These are phyloP conservation scores for Kodamaea lidongshanica DNA, from an alignment of 805 yeast species.

Conservation along the genomic window DNA sequence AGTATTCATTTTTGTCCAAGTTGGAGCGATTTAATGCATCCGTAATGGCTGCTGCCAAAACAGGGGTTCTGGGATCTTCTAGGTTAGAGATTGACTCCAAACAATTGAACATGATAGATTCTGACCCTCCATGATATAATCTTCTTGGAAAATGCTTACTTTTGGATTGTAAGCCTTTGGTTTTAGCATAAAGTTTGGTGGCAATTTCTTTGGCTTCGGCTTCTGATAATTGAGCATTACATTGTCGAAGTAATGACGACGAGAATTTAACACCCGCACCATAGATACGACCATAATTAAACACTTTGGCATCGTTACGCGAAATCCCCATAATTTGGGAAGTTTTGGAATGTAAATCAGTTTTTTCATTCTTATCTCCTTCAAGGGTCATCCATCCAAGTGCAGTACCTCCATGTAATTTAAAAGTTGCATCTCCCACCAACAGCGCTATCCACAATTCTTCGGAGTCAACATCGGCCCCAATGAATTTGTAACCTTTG, in stretches of 20 bases:
- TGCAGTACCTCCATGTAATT: constrained; percentile 91
- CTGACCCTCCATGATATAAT: constrained; percentile 84
- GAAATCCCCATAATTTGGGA: constrained; percentile 84
- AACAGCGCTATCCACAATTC: constrained; percentile 97
- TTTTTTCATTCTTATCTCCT: constrained; percentile 85
- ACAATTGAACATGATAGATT: constrained; percentile 83
- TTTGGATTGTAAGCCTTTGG: constrained; percentile 59
- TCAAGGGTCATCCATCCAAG: constrained; percentile 99
- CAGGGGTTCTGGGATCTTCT: constrained; percentile 80
- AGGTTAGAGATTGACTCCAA: constrained; percentile 82
- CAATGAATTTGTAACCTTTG: constrained; percentile 82
- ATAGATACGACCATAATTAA: constrained; percentile 94
- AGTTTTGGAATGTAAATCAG: constrained; percentile 92
- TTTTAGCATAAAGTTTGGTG: constrained; percentile 60
- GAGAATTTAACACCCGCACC: constrained; percentile 97
- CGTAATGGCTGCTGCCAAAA: constrained; percentile 89
- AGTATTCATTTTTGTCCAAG: constrained; percentile 55
- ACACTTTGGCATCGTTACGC: constrained; percentile 88
- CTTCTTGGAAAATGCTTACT: constrained; percentile 9
- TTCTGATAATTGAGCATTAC: constrained; percentile 66
- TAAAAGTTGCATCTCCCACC: constrained; percentile 85
- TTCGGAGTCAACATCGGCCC: constrained; percentile 98
- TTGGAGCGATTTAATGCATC: constrained; percentile 66
- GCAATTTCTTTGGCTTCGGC: constrained; percentile 64
- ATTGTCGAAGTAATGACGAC: constrained; percentile 71